These are phyloP conservation scores for Trifolium dubium DNA, from an alignment of 306 rosid genomes.

Conservation along the genomic window DNA sequence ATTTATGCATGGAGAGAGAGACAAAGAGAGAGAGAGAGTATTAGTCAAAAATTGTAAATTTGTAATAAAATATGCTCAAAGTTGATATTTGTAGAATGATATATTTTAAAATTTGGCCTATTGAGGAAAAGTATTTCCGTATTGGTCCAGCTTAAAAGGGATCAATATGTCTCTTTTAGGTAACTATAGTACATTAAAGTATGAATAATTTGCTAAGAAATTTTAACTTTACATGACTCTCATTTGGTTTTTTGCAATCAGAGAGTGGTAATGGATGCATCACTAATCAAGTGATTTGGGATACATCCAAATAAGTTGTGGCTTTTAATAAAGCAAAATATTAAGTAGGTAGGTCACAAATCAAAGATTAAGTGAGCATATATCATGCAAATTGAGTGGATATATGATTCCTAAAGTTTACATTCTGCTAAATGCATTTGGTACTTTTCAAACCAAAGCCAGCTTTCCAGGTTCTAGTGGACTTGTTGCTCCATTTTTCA, in stretches of 20 bases:
- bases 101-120: no score
- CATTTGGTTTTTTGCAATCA: slow-evolving; percentile 37
- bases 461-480: slow-evolving; percentile 60
- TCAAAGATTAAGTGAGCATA: slow-evolving; percentile 25
- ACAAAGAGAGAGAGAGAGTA: no score
- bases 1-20: no score
- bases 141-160: background rate
- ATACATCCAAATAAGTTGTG: slow-evolving; percentile 35
- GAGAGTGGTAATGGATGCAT: background rate
- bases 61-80: no score
- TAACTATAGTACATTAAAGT: background rate
- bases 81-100: no score
- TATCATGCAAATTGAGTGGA: slow-evolving; percentile 25
- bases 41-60: no score
- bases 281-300: slow-evolving; percentile 35
- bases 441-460: slow-evolving; percentile 54
- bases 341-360: slow-evolving; percentile 13
- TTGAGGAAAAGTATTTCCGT: background rate
- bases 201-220: slow-evolving; percentile 14
- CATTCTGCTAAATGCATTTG: slow-evolving; percentile 51
- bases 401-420: slow-evolving; percentile 41
- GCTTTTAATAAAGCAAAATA: slow-evolving; percentile 32
- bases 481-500: slow-evolving; percentile 46
- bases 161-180: background rate
- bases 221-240: slow-evolving; percentile 16